These are phyloP conservation scores for Liriodendron chinense DNA, from an alignment of 164 flowering plant species.

Conservation along the genomic window DNA sequence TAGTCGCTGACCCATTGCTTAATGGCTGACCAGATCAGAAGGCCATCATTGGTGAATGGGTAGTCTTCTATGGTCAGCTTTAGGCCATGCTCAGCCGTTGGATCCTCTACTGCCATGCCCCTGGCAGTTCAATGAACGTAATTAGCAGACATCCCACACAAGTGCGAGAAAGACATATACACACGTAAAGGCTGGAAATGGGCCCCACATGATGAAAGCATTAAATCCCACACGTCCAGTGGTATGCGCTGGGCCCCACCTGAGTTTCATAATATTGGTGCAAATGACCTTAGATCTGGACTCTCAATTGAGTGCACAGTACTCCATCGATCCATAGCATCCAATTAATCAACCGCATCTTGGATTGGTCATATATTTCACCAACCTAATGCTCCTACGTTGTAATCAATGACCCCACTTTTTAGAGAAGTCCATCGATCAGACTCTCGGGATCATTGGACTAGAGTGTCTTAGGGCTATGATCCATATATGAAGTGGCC, in stretches of 20 bases:
- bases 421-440: not conserved
- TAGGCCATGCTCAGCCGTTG: conserved; percentile 60
- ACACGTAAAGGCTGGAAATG: too few species aligned
- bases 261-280: not conserved
- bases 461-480: too few species aligned
- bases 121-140: conserved; percentile 19
- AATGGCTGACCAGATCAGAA: conserved; percentile 62
- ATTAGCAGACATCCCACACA: not conserved
- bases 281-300: not conserved
- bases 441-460: too few species aligned
- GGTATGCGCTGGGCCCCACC: too few species aligned
- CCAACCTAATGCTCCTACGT: too few species aligned
- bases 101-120: conserved; percentile 80
- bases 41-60: conserved; percentile 78
- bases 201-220: too few species aligned
- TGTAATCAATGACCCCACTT: too few species aligned
- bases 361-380: too few species aligned
- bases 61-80: conserved; percentile 63
- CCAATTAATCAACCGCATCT: too few species aligned
- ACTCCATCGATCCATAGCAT: too few species aligned
- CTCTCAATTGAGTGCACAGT: not conserved
- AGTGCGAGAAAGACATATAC: too few species aligned
- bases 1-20: conserved; percentile 66
- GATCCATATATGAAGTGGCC: not conserved
- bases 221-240: too few species aligned